phyloP scores from a whole-genome alignment of 257 asterid species.

The Gentiana straminea region DNA sequence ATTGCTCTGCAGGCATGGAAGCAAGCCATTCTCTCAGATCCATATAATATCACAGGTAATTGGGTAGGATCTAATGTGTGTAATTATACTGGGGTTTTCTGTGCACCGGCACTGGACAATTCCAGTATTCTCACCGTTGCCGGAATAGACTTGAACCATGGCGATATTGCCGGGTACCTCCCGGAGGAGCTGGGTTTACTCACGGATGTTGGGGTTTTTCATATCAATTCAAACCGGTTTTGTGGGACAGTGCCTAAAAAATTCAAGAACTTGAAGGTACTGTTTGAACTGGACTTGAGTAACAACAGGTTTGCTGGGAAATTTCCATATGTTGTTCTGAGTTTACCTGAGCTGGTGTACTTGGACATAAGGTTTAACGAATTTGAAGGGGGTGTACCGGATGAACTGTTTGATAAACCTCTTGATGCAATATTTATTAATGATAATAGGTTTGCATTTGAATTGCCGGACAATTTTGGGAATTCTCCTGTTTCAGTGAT shows the following conservation, averaged over 20 bases:
- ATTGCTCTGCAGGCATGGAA: constrained; percentile 90
- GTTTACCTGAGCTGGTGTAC: constrained; percentile 46
- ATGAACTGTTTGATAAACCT: constrained; percentile 57
- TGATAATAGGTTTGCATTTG: constrained; percentile 63
- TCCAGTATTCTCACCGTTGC: constrained; percentile 49
- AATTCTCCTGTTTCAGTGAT: constrained; percentile 88
- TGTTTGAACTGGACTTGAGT: constrained; percentile 75
- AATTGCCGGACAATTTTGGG: constrained; percentile 78
- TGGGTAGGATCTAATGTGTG: constrained; percentile 82
- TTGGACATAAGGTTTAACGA: constrained; percentile 70
- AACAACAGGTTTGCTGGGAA: constrained; percentile 85
- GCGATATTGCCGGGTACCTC: constrained; percentile 80
- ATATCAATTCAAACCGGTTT: constrained; percentile 71
- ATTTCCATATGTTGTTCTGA: constrained; percentile 70
- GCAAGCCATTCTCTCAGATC: constrained; percentile 80
- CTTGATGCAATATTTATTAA: constrained; percentile 79
- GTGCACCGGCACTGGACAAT: constrained; percentile 63
- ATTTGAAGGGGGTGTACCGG: constrained; percentile 77
- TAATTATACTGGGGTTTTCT: constrained; percentile 54
- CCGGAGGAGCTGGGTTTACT: constrained; percentile 80
- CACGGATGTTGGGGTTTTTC: constrained; percentile 73
- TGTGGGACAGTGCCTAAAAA: constrained; percentile 62
- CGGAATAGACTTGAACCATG: constrained; percentile 80
- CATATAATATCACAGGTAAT: constrained; percentile 38
- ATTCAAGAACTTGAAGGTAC: constrained; percentile 37